Conservation (phyloP, 2,329 filamentous ascomycete species). For the Penicillium glabrum region DNA sequence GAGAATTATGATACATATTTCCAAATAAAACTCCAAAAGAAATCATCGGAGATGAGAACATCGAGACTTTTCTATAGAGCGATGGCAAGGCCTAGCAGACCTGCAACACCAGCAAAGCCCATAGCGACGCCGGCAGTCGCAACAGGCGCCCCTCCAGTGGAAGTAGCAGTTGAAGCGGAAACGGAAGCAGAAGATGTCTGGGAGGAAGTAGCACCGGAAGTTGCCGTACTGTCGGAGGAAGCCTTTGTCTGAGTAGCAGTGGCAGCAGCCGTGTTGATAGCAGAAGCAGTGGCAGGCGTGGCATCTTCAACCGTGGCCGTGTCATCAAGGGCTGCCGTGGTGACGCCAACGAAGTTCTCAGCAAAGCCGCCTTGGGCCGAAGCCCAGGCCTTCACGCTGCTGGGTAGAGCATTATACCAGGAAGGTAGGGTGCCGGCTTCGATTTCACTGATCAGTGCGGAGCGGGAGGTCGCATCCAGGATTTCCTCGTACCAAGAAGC, state of each 20-base stretch:
- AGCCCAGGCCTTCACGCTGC: conserved; percentile 28
- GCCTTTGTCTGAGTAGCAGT: neutral
- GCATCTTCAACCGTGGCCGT: neutral
- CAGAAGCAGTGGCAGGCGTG: neutral
- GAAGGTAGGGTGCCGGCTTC: conserved; percentile 23
- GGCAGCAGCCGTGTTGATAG: neutral
- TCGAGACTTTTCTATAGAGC: conserved; percentile 17
- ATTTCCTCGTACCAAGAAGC: conserved; percentile 21
- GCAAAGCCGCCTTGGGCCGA: conserved; percentile 10
- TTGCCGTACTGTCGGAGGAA: neutral
- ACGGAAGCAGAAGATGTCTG: conserved; percentile 5
- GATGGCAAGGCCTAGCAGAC: conserved; percentile 24
- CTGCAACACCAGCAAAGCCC: conserved; percentile 22
- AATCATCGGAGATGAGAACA: neutral
- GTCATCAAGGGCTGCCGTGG: neutral
- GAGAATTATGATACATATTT: neutral
- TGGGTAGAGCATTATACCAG: conserved; percentile 30
- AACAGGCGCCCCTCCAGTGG: conserved; percentile 22
- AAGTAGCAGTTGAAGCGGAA: conserved; percentile 10
- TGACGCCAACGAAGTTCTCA: neutral
- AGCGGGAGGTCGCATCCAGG: conserved; percentile 16
- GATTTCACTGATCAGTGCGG: conserved; percentile 22
- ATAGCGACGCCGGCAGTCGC: conserved; percentile 23
- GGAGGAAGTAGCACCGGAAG: conserved; percentile 3
- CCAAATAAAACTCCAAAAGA: neutral